phyloP scores from a whole-genome alignment of 495 filamentous ascomycete genomes.

The Pseudoneurospora amorphoporcata region DNA sequence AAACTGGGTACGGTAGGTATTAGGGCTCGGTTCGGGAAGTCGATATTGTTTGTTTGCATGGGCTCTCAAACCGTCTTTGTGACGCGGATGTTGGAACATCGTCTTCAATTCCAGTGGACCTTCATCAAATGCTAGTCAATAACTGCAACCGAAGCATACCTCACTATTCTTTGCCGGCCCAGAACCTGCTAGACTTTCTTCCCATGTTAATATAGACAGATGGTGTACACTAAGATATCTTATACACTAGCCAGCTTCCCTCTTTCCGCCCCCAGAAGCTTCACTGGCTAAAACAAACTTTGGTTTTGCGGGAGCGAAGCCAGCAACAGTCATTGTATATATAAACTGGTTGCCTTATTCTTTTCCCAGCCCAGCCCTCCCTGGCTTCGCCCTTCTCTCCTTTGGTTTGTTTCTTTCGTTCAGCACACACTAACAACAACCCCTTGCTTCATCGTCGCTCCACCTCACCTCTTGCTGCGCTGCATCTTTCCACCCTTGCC shows the following conservation, averaged over 20 bases:
- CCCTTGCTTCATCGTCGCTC: not conserved
- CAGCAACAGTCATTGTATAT: not conserved
- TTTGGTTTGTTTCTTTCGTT: not conserved
- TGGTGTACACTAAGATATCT: conserved; percentile 8
- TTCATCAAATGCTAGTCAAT: not conserved
- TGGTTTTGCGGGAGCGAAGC: not conserved
- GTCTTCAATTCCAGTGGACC: not conserved
- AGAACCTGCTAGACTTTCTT: not conserved
- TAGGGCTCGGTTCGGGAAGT: not conserved
- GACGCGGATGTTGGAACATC: not conserved
- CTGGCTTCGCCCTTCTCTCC: not conserved
- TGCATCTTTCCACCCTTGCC: not conserved
- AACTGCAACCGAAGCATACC: not conserved
- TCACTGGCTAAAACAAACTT: not conserved
- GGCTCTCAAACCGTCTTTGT: not conserved
- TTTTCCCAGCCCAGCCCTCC: not conserved
- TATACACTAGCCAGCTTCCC: conserved; percentile 6
- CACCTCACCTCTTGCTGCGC: not conserved
- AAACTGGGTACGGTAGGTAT: not conserved
- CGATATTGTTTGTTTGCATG: not conserved
- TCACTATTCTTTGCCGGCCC: not conserved
- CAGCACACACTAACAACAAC: not conserved
- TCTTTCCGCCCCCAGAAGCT: not conserved
- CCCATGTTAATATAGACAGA: conserved; percentile 5
- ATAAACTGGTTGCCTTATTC: not conserved